Evolutionary conservation across 2,329 filamentous ascomycete genomes (phyloP).

Genomic region (Beauveria bassiana): DNA sequence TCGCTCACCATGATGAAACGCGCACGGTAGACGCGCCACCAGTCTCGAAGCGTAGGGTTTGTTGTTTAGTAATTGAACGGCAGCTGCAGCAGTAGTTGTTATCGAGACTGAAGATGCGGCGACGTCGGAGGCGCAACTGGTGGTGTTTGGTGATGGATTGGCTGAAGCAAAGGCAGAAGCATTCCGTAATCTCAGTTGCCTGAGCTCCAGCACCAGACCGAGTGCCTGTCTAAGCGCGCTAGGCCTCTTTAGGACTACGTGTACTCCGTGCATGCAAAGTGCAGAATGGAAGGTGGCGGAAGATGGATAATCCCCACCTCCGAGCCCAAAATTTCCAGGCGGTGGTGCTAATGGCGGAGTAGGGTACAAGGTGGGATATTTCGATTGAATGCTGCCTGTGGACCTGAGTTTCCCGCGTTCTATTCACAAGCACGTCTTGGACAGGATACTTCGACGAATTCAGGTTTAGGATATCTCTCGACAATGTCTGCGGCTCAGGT

Average conservation of each 20-base stretch:
- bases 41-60: neutral
- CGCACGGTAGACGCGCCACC: slow-evolving; percentile 20
- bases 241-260: slow-evolving; percentile 15
- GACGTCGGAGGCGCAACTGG: slow-evolving; percentile 13
- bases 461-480: slow-evolving; percentile 29
- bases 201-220: slow-evolving; percentile 27
- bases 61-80: neutral
- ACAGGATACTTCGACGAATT: slow-evolving; percentile 2
- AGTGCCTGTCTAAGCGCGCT: slow-evolving; percentile 15
- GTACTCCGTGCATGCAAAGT: slow-evolving; percentile 11
- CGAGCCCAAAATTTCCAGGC: slow-evolving; percentile 34
- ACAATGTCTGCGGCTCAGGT: slow-evolving; percentile 34
- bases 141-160: slow-evolving; percentile 20
- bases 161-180: slow-evolving; percentile 26
- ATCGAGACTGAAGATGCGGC: neutral
- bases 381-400: slow-evolving; percentile 22
- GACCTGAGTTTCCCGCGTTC: slow-evolving; percentile 22
- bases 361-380: slow-evolving; percentile 35
- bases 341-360: slow-evolving; percentile 24
- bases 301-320: slow-evolving; percentile 31
- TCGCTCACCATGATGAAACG: slow-evolving; percentile 35
- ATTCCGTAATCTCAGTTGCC: slow-evolving; percentile 36
- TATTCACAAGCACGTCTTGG: slow-evolving; percentile 20
- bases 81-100: neutral
- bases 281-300: slow-evolving; percentile 22